Evolutionary conservation across 345 rosid genomes (phyloP), one percentile per base, ranked within the genome.

Genomic region (Populus davidiana): DNA sequence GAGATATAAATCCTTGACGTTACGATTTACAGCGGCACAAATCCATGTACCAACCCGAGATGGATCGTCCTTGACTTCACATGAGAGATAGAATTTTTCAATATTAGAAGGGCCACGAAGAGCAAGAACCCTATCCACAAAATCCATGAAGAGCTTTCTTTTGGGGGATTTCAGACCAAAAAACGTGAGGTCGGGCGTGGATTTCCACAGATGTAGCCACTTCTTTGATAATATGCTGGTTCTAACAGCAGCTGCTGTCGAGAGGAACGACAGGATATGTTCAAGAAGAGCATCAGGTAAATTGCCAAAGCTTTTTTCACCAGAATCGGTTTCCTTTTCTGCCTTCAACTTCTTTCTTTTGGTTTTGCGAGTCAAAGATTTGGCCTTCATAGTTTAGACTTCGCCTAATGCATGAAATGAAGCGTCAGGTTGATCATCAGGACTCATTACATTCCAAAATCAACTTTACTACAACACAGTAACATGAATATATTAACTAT

Each of bases 71-170:
- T 8, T 29, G 25, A n/a, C 66, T 3, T 27, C 2, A 67, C 80
- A 80, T 5, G 13, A 7, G 12, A 76, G 73, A 49, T n/a, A 21
- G 64, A 81, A 71, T 4, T 36, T 0, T 12, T 52, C 65, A 2
- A 81, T 29, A 13, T 39, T 23, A 13, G 73, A 71, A 14, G 29
- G 25, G 23, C 56, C 64, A 5, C 67, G 77, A 33, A 63, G 16
- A 12, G 36, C 11, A 27, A 81, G 56, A 13, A 77, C 64, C 44
- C 77, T 81, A 9, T 75, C 79, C 33, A 75, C 79, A 67, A 66
- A 80, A 59, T 75, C 56, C 67, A 75, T 62, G 61, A 67, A 41
- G 3, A 41, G 44, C 44, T 41, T 17, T 11, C 65, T 62, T 25
- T 14, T 3, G 17, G 21, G 8, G 20, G 25, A 25, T 10, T 12